Base-by-base conservation (phyloP, 805 yeast genomes). In the Scheffersomyces coipomensis region DNA sequence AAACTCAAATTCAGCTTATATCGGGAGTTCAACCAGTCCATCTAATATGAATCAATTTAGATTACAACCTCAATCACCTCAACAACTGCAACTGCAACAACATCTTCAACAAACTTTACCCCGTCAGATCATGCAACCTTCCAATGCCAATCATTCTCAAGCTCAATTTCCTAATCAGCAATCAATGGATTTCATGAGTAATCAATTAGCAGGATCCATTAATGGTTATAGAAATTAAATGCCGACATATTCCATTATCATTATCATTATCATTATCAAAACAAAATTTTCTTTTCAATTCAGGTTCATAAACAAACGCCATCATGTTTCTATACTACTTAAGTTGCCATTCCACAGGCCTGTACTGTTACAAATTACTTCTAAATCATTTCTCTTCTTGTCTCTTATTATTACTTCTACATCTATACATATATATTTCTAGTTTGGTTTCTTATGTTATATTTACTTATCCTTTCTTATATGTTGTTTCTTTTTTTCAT, bases 21-120 rank as follows among this genome's bases (percentile, higher is more conserved):
- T 18, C 5, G 30, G 30, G 15, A 18, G 30, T 13, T 27, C 30
- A 5, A 27, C 17, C 15, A 27, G 30, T 27, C 30, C 30, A 13
- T 27, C 30, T 13, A 27, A 27, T 27, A 27, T 27, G 30, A 27
- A 27, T 27, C 30, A 27, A 27, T 27, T 27, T 10, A 27, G 30
- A 27, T 27, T 27, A 27, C 30, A 31, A 22, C 19, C 39, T 8
- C 32, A 22, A 31, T 34, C 39, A 10, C 32, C 35, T 21, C 39
- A 37, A 24, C 39, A 29, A n/a, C 29, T 35, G 30, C 35, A 37
- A 30, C 29, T 35, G 30, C 35, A 37, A 30, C 39, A 22, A 37
- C 35, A 29, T 7, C 24, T 37, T 8, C 39, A 30, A 22, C 34
- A 25, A 30, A 25, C 26, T n/a, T 24, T 34, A 9, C 36, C 26